Percentiles rank a stretch among this genome's conserved stretches.
Evolutionary conservation across 2,329 filamentous ascomycete genomes (phyloP).

Genomic region (Alternaria hordeiaustralica): DNA sequence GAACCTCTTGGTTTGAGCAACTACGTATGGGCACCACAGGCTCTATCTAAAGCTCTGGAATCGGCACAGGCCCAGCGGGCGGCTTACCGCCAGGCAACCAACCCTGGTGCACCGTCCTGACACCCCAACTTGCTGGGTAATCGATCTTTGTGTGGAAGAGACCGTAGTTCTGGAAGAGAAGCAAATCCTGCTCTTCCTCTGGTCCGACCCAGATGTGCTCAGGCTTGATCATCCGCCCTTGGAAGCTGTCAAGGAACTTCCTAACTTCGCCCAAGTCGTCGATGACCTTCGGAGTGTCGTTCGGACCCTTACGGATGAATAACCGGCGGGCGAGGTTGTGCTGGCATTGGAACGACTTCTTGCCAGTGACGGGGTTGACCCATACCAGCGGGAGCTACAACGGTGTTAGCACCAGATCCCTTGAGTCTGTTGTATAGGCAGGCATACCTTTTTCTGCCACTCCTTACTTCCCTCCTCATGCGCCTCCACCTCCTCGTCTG

Average conservation of each 20-base stretch:
- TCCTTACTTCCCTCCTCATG: neutral
- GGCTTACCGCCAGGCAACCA: neutral
- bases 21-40: neutral
- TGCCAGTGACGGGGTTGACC: conserved; percentile 2
- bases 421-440: neutral
- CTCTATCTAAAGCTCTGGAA: neutral
- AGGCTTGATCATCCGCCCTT: conserved; percentile 7
- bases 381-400: conserved; percentile 1
- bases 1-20: neutral
- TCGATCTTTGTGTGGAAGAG: conserved; percentile 9
- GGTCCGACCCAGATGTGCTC: conserved; percentile 4
- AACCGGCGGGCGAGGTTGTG: neutral
- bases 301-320: neutral
- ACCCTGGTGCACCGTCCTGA: neutral
- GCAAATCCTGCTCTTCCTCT: neutral
- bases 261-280: conserved; percentile 1
- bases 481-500: neutral
- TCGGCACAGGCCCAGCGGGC: conserved; percentile 1
- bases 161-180: conserved; percentile 3
- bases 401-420: neutral
- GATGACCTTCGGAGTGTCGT: conserved; percentile 1
- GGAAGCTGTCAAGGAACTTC: conserved; percentile 3
- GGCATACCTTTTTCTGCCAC: conserved; percentile 4
- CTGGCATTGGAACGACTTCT: neutral
- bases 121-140: conserved; percentile 1